phyloP scores from a whole-genome alignment of 2,329 filamentous ascomycete species.

The Nigrograna mackinnonii region DNA sequence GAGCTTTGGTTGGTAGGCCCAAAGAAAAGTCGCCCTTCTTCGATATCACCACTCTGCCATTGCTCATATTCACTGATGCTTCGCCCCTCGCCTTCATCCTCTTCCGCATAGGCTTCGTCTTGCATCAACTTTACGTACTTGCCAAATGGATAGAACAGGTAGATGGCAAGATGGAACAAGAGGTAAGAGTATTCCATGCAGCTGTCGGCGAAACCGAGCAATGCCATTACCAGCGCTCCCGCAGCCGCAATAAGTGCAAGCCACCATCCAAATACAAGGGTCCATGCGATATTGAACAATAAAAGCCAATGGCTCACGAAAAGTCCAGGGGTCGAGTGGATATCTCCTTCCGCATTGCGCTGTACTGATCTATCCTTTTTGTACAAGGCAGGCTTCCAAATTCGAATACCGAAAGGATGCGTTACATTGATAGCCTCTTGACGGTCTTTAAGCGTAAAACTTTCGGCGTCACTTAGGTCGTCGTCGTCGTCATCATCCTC shows the following conservation, averaged over 20 bases:
- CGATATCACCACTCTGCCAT: constrained; percentile 96
- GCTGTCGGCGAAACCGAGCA: constrained; percentile 77
- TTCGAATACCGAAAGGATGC: constrained; percentile 96
- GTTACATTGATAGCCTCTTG: constrained; percentile 99
- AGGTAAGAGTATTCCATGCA: constrained; percentile 84
- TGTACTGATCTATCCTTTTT: constrained; percentile 97
- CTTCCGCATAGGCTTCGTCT: constrained; percentile 91
- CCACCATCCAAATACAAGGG: constrained; percentile 94
- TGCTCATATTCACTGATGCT: constrained; percentile 99
- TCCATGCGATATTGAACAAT: constrained; percentile 90
- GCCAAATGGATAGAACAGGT: constrained; percentile 94
- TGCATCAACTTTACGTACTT: constrained; percentile 93
- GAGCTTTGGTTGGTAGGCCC: constrained; percentile 73
- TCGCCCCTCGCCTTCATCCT: constrained; percentile 92
- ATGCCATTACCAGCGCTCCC: constrained; percentile 76
- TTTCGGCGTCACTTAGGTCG: constrained; percentile 88
- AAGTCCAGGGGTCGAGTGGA: constrained; percentile 90
- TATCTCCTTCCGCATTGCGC: constrained; percentile 93
- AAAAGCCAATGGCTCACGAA: constrained; percentile 83
- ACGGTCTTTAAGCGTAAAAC: constrained; percentile 95
- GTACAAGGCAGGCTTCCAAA: constrained; percentile 98
- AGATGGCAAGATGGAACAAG: constrained; percentile 80
- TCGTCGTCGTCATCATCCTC: constrained; percentile 69
- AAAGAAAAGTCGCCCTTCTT: constrained; percentile 95
- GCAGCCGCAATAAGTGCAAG: constrained; percentile 75